Percentiles rank a stretch among this genome's conserved stretches.
Conservation (phyloP, 305 asterid genomes). For the Stenogyne calaminthoides region DNA sequence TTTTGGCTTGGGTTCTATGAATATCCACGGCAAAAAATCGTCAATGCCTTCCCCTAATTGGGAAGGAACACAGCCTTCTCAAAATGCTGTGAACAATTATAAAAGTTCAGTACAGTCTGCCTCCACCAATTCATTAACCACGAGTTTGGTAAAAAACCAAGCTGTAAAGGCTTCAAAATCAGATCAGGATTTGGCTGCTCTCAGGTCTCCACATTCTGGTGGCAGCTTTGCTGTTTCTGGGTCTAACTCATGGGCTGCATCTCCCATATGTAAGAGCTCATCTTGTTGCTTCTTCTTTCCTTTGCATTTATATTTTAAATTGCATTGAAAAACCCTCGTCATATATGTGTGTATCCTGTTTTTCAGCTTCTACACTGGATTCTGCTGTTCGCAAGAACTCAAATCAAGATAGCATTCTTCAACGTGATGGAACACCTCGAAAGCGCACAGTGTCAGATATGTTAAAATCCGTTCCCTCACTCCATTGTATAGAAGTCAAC, state of each 20-base stretch:
- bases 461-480: conserved; percentile 76
- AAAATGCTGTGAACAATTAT: conserved; percentile 43
- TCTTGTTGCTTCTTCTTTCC: conserved; percentile 27
- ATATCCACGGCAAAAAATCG: conserved; percentile 49
- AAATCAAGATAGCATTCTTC: conserved; percentile 44
- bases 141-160: conserved; percentile 57
- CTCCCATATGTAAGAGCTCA: conserved; percentile 69
- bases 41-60: conserved; percentile 64
- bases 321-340: conserved; percentile 14
- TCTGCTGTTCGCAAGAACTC: conserved; percentile 49
- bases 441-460: conserved; percentile 79
- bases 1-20: conserved; percentile 54
- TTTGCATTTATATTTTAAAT: conserved; percentile 17
- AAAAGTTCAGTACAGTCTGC: conserved; percentile 64
- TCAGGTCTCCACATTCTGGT: conserved; percentile 66
- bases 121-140: conserved; percentile 56
- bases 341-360: conserved; percentile 23
- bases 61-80: conserved; percentile 60
- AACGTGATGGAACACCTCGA: conserved; percentile 51
- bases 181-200: conserved; percentile 83
- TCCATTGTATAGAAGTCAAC: conserved; percentile 45
- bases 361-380: conserved; percentile 60
- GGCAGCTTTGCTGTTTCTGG: conserved; percentile 52
- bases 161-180: conserved; percentile 71
- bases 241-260: conserved; percentile 55